Percentiles rank a stretch among this genome's conserved stretches.
Conservation (phyloP, 2,329 filamentous ascomycete genomes). For the Ascochyta rabiei region DNA sequence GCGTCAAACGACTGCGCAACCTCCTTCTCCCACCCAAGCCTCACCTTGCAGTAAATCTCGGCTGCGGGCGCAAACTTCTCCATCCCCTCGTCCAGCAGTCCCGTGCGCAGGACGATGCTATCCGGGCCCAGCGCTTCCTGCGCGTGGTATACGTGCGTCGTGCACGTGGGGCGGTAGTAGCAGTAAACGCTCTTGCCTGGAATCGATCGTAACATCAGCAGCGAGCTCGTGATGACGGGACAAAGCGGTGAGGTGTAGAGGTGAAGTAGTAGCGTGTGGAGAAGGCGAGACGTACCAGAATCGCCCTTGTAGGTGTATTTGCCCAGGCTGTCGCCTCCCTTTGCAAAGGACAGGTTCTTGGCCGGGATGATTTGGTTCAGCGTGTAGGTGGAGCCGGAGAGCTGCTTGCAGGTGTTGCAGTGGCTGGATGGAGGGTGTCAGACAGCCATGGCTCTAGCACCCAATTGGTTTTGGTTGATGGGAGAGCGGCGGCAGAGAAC, state of each 20-base stretch:
- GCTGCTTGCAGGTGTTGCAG: constrained; percentile 63
- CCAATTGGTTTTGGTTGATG: no score
- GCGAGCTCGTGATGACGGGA: no score
- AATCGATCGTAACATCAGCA: no score
- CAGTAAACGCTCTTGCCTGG: constrained; percentile 61
- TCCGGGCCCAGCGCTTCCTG: constrained; percentile 59
- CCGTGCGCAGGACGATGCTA: constrained; percentile 60
- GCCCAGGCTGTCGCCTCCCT: constrained; percentile 55
- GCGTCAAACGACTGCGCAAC: constrained; percentile 52
- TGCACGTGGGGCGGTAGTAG: constrained; percentile 65
- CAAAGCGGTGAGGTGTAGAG: not conserved
- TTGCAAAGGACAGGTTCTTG: constrained; percentile 58
- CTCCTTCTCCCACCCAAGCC: constrained; percentile 58
- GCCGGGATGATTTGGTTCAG: constrained; percentile 62
- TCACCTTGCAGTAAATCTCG: constrained; percentile 62
- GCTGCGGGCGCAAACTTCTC: constrained; percentile 57
- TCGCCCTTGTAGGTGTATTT: constrained; percentile 63
- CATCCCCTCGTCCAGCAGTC: constrained; percentile 52
- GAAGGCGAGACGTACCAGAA: constrained; percentile 49
- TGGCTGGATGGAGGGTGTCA: constrained; percentile 53
- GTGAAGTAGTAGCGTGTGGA: not conserved
- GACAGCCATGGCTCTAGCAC: no score
- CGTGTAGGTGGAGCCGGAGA: constrained; percentile 58
- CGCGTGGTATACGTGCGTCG: constrained; percentile 61
- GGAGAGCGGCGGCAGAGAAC: no score